Conservation (phyloP, 139 green algal genomes). For the Chlorella vulgaris region DNA sequence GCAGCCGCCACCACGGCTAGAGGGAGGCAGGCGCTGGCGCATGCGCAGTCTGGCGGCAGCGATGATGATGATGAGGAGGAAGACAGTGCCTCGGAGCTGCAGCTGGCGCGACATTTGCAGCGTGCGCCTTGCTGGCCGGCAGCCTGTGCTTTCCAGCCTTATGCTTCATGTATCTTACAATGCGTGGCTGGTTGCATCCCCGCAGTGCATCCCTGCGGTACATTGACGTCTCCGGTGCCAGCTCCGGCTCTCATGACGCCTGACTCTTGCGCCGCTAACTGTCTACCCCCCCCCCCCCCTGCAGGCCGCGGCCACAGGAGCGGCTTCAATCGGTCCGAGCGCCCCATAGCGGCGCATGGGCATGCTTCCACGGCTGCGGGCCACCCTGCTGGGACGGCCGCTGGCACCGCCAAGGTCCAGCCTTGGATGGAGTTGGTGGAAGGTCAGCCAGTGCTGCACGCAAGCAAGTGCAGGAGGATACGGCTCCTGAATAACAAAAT, state of each 20-base stretch:
- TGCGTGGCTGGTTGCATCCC: too few species aligned
- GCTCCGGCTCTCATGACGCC: too few species aligned
- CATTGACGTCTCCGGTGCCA: too few species aligned
- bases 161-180: too few species aligned
- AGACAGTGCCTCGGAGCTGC: too few species aligned
- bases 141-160: too few species aligned
- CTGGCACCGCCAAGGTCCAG: background rate
- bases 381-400: background rate
- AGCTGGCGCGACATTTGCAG: too few species aligned
- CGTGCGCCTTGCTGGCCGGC: too few species aligned
- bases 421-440: slow-evolving; percentile 42
- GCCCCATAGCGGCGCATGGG: background rate
- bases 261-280: background rate
- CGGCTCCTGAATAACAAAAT: background rate
- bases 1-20: background rate
- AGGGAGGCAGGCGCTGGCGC: too few species aligned
- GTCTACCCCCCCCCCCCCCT: background rate
- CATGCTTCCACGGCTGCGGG: background rate
- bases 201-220: too few species aligned
- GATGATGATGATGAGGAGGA: too few species aligned
- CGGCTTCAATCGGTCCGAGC: slow-evolving; percentile 8
- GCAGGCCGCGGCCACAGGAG: slow-evolving; percentile 12
- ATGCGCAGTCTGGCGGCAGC: too few species aligned
- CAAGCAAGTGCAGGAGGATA: background rate
- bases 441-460: slow-evolving; percentile 29